phyloP scores from a whole-genome alignment of 768 basidiomycete species.

The Russula abietina region DNA sequence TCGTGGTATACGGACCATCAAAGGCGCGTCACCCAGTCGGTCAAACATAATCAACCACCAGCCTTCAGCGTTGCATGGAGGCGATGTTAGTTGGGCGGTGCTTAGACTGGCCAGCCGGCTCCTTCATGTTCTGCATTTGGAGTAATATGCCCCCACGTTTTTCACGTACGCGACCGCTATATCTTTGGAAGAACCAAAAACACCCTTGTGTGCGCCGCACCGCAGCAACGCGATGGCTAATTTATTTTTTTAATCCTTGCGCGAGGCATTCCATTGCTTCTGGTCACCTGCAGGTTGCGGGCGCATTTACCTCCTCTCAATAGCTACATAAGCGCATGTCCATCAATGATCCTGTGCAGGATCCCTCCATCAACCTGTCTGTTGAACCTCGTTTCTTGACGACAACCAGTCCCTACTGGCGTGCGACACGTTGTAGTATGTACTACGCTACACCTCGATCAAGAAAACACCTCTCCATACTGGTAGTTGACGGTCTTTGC shows the following conservation, averaged over 20 bases:
- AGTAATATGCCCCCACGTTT: constrained; percentile 71
- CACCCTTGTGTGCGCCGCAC: not conserved
- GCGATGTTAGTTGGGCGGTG: constrained; percentile 71
- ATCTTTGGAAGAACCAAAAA: not conserved
- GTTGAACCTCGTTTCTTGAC: constrained; percentile 59
- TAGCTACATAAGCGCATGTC: constrained; percentile 63
- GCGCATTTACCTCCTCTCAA: constrained; percentile 69
- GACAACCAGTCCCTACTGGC: constrained; percentile 42
- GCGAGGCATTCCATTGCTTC: constrained; percentile 52
- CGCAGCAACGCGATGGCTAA: constrained; percentile 62
- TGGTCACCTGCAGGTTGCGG: constrained; percentile 58
- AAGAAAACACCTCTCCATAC: not conserved
- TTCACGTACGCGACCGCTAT: constrained; percentile 43
- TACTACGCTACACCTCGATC: constrained; percentile 28
- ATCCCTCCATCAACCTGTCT: constrained; percentile 62
- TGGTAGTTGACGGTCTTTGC: constrained; percentile 24
- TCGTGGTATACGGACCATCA: constrained; percentile 60
- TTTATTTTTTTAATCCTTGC: constrained; percentile 63
- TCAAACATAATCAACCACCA: constrained; percentile 64
- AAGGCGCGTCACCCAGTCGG: constrained; percentile 65
- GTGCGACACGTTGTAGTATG: constrained; percentile 63
- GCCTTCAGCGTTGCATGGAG: constrained; percentile 56
- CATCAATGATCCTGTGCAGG: constrained; percentile 75
- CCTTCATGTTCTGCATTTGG: constrained; percentile 66
- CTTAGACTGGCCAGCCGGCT: constrained; percentile 43